These are phyloP conservation scores for Trichomonas vaginalis DNA, from an alignment of 208 protist species.

Conservation along the genomic window DNA sequence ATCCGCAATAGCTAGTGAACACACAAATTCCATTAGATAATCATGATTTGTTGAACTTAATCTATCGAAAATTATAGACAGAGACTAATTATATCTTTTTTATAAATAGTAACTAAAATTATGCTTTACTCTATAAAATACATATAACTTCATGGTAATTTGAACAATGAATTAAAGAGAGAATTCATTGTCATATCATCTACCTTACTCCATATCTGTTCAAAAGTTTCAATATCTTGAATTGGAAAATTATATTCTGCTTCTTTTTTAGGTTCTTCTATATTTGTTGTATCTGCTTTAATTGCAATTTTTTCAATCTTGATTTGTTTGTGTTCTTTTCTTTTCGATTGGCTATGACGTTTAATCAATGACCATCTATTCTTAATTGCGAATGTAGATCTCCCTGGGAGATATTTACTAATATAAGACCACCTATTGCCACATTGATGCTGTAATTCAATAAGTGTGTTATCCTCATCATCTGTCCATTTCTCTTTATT, in stretches of 20 bases:
- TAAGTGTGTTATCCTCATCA: slow-evolving; percentile 29
- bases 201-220: neutral
- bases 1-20: too few species aligned
- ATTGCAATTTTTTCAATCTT: neutral
- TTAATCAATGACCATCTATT: slow-evolving; percentile 32
- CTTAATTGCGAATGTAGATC: slow-evolving; percentile 39
- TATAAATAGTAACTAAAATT: too few species aligned
- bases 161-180: neutral
- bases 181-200: neutral
- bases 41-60: too few species aligned
- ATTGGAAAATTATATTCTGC: neutral
- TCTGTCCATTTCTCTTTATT: slow-evolving; percentile 33
- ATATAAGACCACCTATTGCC: neutral
- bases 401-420: neutral
- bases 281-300: neutral
- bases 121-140: too few species aligned
- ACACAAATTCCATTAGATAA: too few species aligned
- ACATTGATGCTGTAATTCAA: neutral
- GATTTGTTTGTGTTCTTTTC: neutral
- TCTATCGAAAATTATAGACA: too few species aligned
- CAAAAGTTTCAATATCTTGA: neutral
- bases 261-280: too few species aligned
- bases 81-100: too few species aligned
- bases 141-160: neutral
- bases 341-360: neutral